Evolutionary conservation across 441 rosid species (phyloP).

Genomic region (Eruca vesicaria): DNA sequence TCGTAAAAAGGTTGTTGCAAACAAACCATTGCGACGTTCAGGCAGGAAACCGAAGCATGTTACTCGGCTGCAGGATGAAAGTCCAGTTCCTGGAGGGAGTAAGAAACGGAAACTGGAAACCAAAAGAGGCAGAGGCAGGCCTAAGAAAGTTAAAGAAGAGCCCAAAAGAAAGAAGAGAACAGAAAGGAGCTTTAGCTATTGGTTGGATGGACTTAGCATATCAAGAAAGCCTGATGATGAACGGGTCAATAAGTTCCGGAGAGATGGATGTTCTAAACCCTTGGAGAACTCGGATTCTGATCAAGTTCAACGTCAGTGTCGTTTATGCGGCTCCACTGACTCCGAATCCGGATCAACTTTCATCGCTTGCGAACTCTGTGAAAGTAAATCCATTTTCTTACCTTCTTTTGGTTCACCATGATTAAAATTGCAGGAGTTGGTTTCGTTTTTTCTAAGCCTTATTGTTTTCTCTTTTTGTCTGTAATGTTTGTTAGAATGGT

Average conservation of each 20-base stretch:
- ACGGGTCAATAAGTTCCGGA: slow-evolving; percentile 58
- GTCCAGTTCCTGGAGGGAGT: slow-evolving; percentile 39
- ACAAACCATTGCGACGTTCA: slow-evolving; percentile 82
- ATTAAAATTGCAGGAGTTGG: slow-evolving; percentile 15
- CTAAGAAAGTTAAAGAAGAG: slow-evolving; percentile 43
- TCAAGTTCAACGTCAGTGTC: slow-evolving; percentile 60
- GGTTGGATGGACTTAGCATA: slow-evolving; percentile 82
- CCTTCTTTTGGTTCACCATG: slow-evolving; percentile 1
- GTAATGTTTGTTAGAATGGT: slow-evolving; percentile 73
- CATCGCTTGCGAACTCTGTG: slow-evolving; percentile 79
- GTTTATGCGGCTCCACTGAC: slow-evolving; percentile 61
- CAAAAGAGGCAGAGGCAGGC: slow-evolving; percentile 41
- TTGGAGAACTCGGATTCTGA: slow-evolving; percentile 33
- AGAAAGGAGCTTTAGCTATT: slow-evolving; percentile 51
- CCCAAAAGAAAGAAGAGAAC: slow-evolving; percentile 64
- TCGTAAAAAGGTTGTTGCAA: slow-evolving; percentile 50
- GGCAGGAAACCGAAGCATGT: slow-evolving; percentile 59
- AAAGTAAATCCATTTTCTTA: slow-evolving; percentile 45
- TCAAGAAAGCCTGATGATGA: slow-evolving; percentile 71
- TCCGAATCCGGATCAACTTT: slow-evolving; percentile 44
- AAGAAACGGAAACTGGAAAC: slow-evolving; percentile 55
- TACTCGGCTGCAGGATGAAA: slow-evolving; percentile 40
- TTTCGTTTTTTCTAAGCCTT: slow-evolving; percentile 11
- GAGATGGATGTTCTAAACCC: slow-evolving; percentile 42
- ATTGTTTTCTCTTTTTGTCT: not conserved